Evolutionary conservation across 306 rosid genomes (phyloP).

Genomic region (Prunus dulcis): DNA sequence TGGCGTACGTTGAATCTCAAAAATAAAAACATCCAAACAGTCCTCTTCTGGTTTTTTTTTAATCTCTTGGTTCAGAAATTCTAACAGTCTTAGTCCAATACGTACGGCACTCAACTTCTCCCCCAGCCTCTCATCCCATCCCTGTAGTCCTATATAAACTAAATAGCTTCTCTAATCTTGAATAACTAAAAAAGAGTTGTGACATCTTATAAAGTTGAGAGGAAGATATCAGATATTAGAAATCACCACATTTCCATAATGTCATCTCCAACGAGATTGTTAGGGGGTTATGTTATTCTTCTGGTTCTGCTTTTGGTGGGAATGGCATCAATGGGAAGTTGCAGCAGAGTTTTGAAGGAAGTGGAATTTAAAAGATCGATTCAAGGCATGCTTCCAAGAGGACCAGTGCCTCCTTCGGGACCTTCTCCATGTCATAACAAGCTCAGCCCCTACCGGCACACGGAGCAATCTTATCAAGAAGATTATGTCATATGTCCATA

Average conservation of each 20-base stretch:
- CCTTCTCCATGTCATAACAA: conserved; percentile 65
- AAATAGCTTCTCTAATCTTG: not conserved
- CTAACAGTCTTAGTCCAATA: conserved; percentile 11
- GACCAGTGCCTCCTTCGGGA: conserved; percentile 72
- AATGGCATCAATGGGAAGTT: conserved; percentile 31
- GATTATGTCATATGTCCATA: conserved; percentile 50
- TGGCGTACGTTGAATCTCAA: conserved; percentile 14
- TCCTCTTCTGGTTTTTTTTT: not conserved
- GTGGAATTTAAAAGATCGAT: conserved; percentile 25
- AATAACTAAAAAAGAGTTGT: no score
- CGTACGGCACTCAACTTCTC: conserved; percentile 13
- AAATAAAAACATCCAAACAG: not conserved
- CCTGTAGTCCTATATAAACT: conserved; percentile 11
- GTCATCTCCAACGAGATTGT: not conserved
- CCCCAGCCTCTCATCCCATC: not conserved
- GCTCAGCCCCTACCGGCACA: conserved; percentile 38
- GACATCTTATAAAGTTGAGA: no score
- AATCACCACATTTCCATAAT: not conserved
- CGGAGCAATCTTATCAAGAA: conserved; percentile 24
- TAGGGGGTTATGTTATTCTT: conserved; percentile 1
- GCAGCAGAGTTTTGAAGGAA: conserved; percentile 31
- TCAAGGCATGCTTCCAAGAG: conserved; percentile 47
- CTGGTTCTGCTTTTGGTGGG: conserved; percentile 23
- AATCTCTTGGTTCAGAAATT: not conserved
- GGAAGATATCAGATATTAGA: no score